Conservation (phyloP, 352 stramenopile species). For the Phytopythium vexans region DNA sequence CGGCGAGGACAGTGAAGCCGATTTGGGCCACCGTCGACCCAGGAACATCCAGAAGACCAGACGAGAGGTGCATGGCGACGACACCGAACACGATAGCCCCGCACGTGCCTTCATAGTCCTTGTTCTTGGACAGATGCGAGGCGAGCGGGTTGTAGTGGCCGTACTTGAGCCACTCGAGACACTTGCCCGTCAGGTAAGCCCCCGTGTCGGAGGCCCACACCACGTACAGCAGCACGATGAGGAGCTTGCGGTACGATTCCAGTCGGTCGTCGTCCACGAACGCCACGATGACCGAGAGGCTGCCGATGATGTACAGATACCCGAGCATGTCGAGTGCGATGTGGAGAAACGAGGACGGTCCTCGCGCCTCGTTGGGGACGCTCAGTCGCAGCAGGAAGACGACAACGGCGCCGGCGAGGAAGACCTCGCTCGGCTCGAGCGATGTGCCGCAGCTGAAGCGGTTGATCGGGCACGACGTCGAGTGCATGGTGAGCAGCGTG, state of each 20-base stretch:
- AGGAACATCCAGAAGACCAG: constrained; percentile 63
- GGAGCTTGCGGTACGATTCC: constrained; percentile 51
- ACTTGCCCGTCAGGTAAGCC: constrained; percentile 92
- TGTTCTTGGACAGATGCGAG: constrained; percentile 92
- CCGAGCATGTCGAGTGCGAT: constrained; percentile 64
- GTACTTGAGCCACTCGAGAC: constrained; percentile 82
- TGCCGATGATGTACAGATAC: constrained; percentile 72
- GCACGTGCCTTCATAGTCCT: constrained; percentile 95
- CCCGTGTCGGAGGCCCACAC: constrained; percentile 89
- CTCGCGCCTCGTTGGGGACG: constrained; percentile 14
- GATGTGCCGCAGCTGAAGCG: constrained; percentile 55
- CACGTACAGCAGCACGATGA: constrained; percentile 69
- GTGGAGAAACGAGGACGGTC: constrained; percentile 26
- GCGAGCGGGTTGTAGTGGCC: constrained; percentile 79
- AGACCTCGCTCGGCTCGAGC: constrained; percentile 45
- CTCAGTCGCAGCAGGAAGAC: constrained; percentile 55
- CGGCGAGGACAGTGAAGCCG: constrained; percentile 85
- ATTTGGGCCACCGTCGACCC: constrained; percentile 78
- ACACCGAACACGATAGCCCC: constrained; percentile 82
- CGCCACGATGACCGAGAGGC: constrained; percentile 47
- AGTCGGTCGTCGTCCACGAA: constrained; percentile 63
- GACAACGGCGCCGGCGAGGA: constrained; percentile 48
- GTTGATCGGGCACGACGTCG: constrained; percentile 68
- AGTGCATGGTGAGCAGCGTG: constrained; percentile 62
- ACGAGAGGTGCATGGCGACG: constrained; percentile 84